phyloP scores from a whole-genome alignment of 2,329 filamentous ascomycete species.

The Fusarium sp. region DNA sequence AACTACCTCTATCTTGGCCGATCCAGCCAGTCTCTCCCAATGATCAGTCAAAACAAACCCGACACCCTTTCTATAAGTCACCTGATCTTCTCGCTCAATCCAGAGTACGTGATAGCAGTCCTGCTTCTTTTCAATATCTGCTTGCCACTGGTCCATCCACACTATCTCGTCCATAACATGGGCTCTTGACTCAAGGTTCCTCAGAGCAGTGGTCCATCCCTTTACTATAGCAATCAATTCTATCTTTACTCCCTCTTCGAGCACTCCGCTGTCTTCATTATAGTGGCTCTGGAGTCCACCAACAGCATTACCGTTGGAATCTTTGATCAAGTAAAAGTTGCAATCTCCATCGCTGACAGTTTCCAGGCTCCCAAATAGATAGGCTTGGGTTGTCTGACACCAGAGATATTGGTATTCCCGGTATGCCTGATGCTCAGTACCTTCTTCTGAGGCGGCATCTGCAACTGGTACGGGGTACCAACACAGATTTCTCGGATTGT shows the following conservation, averaged over 20 bases:
- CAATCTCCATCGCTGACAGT: neutral
- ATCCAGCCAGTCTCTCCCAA: neutral
- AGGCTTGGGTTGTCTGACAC: neutral
- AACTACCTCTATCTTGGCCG: neutral
- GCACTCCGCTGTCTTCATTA: neutral
- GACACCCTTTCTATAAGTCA: neutral
- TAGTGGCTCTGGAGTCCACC: accelerated
- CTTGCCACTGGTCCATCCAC: no score
- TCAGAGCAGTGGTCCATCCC: neutral
- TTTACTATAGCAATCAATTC: neutral
- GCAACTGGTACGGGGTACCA: neutral
- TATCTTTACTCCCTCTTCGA: neutral
- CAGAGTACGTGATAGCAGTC: neutral
- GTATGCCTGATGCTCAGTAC: neutral
- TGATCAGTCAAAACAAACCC: neutral
- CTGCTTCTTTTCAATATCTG: no score
- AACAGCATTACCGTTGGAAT: neutral
- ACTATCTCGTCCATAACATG: no score
- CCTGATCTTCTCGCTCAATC: neutral
- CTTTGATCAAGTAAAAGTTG: neutral
- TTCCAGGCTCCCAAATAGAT: neutral
- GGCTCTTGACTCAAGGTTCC: no score
- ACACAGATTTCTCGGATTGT: neutral
- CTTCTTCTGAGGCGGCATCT: neutral
- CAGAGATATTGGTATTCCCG: neutral